Base-by-base conservation (phyloP, 495 filamentous ascomycete species). In the Apiosordaria backusii region DNA sequence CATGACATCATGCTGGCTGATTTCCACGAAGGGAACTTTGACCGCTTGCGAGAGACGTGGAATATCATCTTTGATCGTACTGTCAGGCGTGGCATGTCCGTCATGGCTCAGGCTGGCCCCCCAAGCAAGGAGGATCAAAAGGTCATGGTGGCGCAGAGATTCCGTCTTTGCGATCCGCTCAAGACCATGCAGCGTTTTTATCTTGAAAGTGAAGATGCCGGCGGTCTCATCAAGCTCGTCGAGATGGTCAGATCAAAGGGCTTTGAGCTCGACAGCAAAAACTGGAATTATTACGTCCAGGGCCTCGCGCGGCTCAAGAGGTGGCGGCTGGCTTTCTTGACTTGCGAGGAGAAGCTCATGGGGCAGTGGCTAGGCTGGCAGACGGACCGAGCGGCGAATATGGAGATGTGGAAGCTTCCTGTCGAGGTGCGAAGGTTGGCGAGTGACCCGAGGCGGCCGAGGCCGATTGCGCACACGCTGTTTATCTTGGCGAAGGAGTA, bases 281-380 rank as follows among this genome's bases (percentile, higher is more conserved):
- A 83, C 68, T 89, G 87, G 87, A 90, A 90, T 73, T 74, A 75
- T 59, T 84, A 86, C 67, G 76, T 90, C 63, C 79, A 83, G 65
- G 62, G 70, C 25, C 81, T 89, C 5, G 81, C 80, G 40, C 70
- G 77, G 26, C 65, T 79, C 63, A 74, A 79, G 50, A 66, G 73
- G 25, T 77, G 74, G 65, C 71, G 73, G 24, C 65, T 76, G 24
- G 91, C 92, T 50, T 95, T 95, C 73, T 61, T 71, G 29, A 68
- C 86, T 22, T 92, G 89, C 77, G 92, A 97, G 76, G 67, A 78
- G 15, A 82, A 86, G 35, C 86, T 97, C 64, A 92, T 94, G 85
- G 85, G 84, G 4, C 79, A 84, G 54, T 96, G 90, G 84, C 81
- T 81, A 3, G 90, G 90, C 22, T 97, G 92, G 92, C 67, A 62